phyloP scores from a whole-genome alignment of 768 basidiomycete genomes.

The Lentinula raphanica region DNA sequence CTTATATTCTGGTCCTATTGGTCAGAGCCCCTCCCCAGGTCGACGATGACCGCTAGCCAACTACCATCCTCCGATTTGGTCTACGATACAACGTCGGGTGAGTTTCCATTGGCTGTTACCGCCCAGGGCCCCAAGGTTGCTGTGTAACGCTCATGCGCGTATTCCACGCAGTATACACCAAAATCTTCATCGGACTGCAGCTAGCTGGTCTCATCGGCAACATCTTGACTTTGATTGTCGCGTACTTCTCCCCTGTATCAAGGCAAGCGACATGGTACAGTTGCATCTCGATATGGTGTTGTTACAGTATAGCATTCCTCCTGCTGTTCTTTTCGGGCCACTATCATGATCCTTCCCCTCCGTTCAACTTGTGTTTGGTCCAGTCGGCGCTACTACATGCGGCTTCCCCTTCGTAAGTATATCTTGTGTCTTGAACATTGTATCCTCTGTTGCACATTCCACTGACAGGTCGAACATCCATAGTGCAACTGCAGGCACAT shows the following conservation, averaged over 20 bases:
- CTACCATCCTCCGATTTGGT: background rate
- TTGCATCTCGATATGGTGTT: conserved; percentile 30
- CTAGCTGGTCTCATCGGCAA: conserved; percentile 23
- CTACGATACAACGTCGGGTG: background rate
- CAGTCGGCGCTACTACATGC: conserved; percentile 29
- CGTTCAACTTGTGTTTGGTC: conserved; percentile 20
- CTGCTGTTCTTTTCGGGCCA: conserved; percentile 29
- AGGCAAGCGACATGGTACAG: conserved; percentile 24
- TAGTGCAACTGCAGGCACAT: background rate
- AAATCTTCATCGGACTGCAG: conserved; percentile 25
- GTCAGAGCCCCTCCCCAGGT: background rate
- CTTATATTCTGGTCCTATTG: background rate
- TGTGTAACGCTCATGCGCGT: background rate
- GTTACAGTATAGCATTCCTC: conserved; percentile 28
- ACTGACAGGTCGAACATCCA: no score
- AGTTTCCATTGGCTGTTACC: background rate
- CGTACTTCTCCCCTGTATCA: conserved; percentile 22
- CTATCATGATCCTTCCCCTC: conserved; percentile 16
- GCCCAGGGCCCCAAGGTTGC: background rate
- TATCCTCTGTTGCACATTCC: no score
- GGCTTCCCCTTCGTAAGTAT: conserved; percentile 26
- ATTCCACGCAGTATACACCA: background rate
- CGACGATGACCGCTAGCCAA: background rate
- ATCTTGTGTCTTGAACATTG: no score
- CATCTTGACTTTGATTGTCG: conserved; percentile 19